Base-by-base conservation (phyloP, 2,329 filamentous ascomycete species). In the Juglanconis sp. region DNA sequence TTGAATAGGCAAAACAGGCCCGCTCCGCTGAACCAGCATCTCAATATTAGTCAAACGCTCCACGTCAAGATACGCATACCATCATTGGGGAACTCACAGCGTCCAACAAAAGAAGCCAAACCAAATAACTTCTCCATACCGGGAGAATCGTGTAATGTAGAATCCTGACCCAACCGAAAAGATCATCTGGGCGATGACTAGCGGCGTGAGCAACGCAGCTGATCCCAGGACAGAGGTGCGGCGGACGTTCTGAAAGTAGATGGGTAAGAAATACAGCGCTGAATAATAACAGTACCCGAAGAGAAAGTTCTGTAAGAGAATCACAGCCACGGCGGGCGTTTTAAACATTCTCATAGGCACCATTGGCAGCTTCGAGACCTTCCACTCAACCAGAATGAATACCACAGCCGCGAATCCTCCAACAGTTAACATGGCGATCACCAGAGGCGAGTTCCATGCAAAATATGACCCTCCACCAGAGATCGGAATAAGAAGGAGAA, bases 401-500 rank as follows among this genome's bases (percentile, higher is more conserved):
- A 72, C 68, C 32, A 81, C 36, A 40, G 79, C 66, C 11, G 74
- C 77, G n/a, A 78, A 68, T 0, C 71, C 72, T 17, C 81, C 81
- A 9, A 85, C 70, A 0, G 72, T 70, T 10, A 86, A 70, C 81
- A 85, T 83, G 13, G 78, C 76, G n/a, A 86, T 82, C 3, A 84
- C 79, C 75, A 84, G 77, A 0, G 81, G 72, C 3, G 78, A 81
- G 47, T 75, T 67, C 81, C 81, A 84, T 5, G 74, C 69, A 57
- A 83, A 84, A 57, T 82, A 82, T 1, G 78, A 77, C 0, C 79
- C 82, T 40, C 80, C 81, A 2, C 81, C 81, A 3, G 82, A 85
- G 8, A 85, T 77, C 0, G 83, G 82, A 44, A 86, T 83, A 24
- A 86, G 72, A 4, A 85, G 65, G 9, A 85, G 73, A n/a, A 85